phyloP scores from a whole-genome alignment of 257 asterid genomes.

The Solanum pimpinellifolium region DNA sequence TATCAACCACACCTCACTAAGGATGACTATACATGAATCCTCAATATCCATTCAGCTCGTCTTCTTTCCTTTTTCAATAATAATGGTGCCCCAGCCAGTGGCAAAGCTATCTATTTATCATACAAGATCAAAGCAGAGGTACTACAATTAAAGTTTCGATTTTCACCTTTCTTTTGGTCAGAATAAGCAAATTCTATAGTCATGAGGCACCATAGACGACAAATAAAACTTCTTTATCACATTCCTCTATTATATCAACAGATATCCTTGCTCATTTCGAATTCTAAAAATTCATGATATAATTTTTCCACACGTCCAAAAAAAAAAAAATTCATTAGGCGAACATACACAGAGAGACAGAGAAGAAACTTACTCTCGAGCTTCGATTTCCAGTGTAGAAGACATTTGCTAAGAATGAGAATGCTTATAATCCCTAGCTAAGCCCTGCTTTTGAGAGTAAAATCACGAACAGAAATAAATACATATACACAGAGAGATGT shows the following conservation, averaged over 20 bases:
- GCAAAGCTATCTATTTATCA: not conserved
- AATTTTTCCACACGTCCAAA: not conserved
- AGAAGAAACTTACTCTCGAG: slow-evolving; percentile 63
- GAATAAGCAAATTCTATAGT: not conserved
- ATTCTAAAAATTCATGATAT: not conserved
- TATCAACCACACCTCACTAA: not conserved
- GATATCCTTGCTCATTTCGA: not conserved
- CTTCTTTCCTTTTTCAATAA: not conserved
- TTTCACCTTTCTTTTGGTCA: not conserved
- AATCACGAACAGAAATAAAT: not conserved
- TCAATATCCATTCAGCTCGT: not conserved
- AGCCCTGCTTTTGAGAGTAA: not conserved
- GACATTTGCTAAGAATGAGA: slow-evolving; percentile 46
- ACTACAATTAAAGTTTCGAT: not conserved
- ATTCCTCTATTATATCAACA: not conserved
- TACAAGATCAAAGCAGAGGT: not conserved
- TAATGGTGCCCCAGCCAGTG: not conserved
- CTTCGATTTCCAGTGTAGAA: slow-evolving; percentile 93
- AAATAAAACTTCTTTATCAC: not conserved
- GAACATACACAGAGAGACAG: not conserved
- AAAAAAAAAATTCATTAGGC: not conserved
- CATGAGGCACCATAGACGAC: not conserved
- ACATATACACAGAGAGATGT: not conserved
- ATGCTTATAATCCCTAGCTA: not conserved
- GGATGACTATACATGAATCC: not conserved